Evolutionary conservation across 1,284 basidiomycete genomes (phyloP).

Genomic region (Cerrena zonata): DNA sequence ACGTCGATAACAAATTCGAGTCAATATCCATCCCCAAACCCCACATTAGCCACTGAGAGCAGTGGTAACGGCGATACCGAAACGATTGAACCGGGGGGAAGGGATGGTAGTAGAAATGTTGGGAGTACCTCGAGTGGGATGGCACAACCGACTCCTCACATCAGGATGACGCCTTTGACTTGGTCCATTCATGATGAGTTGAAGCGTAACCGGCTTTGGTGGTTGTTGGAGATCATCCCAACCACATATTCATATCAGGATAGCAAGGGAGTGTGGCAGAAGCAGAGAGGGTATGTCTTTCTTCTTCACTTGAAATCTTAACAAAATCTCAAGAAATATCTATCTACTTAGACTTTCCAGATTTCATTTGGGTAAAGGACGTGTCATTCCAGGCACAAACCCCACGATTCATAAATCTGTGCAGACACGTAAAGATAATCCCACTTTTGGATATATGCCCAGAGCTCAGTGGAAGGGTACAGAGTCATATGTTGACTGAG

Average conservation of each 20-base stretch:
- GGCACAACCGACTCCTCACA: not conserved
- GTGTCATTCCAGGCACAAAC: slow-evolving; percentile 34
- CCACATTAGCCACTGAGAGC: not conserved
- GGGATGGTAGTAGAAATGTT: no score
- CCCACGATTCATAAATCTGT: slow-evolving; percentile 53
- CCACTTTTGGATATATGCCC: slow-evolving; percentile 44
- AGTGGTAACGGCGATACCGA: not conserved
- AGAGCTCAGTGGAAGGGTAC: slow-evolving; percentile 41
- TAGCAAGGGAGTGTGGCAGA: slow-evolving; percentile 29
- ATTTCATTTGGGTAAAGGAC: slow-evolving; percentile 43
- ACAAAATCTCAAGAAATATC: not conserved
- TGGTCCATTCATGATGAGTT: slow-evolving; percentile 34
- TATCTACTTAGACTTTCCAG: slow-evolving; percentile 13
- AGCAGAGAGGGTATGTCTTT: slow-evolving; percentile 29
- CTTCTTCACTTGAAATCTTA: not conserved
- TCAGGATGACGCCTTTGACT: not conserved
- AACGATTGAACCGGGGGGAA: not conserved
- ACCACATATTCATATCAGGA: slow-evolving; percentile 33
- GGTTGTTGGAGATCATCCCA: slow-evolving; percentile 39
- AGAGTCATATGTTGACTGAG: slow-evolving; percentile 43
- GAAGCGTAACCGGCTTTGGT: slow-evolving; percentile 28
- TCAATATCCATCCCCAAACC: not conserved
- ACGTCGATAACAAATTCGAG: not conserved
- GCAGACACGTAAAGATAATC: slow-evolving; percentile 41
- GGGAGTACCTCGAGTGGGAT: not conserved